phyloP scores from a whole-genome alignment of 306 rosid species.

The Inga leiocalycina region DNA sequence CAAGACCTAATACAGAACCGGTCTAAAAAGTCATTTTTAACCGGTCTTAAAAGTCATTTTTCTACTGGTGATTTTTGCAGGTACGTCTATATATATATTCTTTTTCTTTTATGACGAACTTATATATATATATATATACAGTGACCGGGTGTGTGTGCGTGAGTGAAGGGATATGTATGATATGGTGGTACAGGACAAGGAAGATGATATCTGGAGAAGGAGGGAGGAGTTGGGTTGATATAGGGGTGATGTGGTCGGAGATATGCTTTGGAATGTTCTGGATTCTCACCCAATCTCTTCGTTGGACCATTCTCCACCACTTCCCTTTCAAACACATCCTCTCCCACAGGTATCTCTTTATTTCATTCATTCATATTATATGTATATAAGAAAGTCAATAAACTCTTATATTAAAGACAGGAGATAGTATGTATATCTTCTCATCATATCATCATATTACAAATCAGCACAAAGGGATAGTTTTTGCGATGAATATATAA shows the following conservation, averaged over 20 bases:
- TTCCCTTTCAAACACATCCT: slow-evolving; percentile 52
- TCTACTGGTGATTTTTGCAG: no score
- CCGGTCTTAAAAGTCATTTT: no score
- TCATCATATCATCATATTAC: no score
- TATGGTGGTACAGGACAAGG: slow-evolving; percentile 55
- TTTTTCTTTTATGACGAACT: not conserved
- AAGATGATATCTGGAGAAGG: slow-evolving; percentile 28
- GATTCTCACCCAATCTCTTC: slow-evolving; percentile 64
- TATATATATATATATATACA: not conserved
- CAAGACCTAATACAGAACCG: no score
- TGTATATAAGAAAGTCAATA: no score
- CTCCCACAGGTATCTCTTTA: slow-evolving; percentile 37
- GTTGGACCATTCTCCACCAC: slow-evolving; percentile 42
- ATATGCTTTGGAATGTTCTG: slow-evolving; percentile 56
- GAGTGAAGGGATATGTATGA: slow-evolving; percentile 30
- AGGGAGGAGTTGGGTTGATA: slow-evolving; percentile 43
- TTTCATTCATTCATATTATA: no score
- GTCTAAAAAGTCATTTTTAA: no score
- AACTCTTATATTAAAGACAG: no score
- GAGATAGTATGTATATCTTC: no score
- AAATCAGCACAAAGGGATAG: no score
- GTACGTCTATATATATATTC: not conserved
- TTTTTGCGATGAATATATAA: no score
- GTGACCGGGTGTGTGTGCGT: not conserved
- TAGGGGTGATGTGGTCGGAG: slow-evolving; percentile 45